Evolutionary conservation across 495 filamentous ascomycete genomes (phyloP).

Genomic region (Penicillium herquei): DNA sequence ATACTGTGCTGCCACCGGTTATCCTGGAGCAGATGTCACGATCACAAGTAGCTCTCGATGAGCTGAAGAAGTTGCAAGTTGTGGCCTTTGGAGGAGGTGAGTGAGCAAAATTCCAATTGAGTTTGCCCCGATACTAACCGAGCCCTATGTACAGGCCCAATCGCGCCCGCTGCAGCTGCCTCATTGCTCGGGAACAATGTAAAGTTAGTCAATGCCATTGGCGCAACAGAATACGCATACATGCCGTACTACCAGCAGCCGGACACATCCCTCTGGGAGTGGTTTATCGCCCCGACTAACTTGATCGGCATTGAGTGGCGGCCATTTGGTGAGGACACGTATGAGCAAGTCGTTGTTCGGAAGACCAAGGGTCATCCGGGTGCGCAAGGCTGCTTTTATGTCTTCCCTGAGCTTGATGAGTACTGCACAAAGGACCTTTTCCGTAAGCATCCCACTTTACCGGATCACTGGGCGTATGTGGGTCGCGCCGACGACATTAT

Average conservation of each 20-base stretch:
- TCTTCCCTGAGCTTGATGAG: constrained; percentile 38
- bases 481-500: constrained; percentile 61
- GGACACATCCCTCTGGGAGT: constrained; percentile 12
- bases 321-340: constrained; percentile 22
- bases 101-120: background rate
- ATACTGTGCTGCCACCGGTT: constrained; percentile 14
- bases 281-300: constrained; percentile 14
- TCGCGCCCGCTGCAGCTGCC: constrained; percentile 3
- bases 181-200: background rate
- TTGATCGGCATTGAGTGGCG: constrained; percentile 19
- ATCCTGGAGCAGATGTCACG: constrained; percentile 22
- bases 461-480: constrained; percentile 49
- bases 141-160: constrained; percentile 5
- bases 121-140: background rate
- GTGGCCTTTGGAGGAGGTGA: constrained; percentile 25
- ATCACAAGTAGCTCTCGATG: constrained; percentile 7
- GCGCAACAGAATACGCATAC: constrained; percentile 12
- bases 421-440: constrained; percentile 59
- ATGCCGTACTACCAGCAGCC: constrained; percentile 16
- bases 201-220: constrained; percentile 12
- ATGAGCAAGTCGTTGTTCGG: constrained; percentile 42
- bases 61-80: constrained; percentile 15
- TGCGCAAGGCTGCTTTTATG: constrained; percentile 27
- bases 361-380: constrained; percentile 8
- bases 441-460: constrained; percentile 45